These are phyloP conservation scores for Phytophthora palmivora DNA, from an alignment of 352 stramenopile species.

Conservation along the genomic window DNA sequence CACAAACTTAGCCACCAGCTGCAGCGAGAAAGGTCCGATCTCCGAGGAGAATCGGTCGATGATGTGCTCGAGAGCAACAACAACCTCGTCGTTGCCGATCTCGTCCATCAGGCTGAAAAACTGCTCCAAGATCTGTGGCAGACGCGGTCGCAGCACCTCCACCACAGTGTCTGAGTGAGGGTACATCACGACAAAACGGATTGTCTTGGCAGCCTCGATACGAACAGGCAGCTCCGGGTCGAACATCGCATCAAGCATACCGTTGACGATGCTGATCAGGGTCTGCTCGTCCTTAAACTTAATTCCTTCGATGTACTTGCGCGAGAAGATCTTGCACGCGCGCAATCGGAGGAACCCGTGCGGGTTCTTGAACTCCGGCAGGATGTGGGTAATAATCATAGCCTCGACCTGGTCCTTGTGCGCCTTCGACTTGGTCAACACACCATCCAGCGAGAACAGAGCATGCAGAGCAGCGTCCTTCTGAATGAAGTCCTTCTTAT, in stretches of 20 bases:
- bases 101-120: constrained; percentile 99
- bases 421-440: constrained; percentile 94
- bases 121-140: constrained; percentile 96
- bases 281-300: constrained; percentile 93
- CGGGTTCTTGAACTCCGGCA: constrained; percentile 96
- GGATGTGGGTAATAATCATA: constrained; percentile 94
- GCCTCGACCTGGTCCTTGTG: constrained; percentile 94
- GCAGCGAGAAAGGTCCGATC: constrained; percentile 93
- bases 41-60: constrained; percentile 97
- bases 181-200: constrained; percentile 90
- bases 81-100: constrained; percentile 98
- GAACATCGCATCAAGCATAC: constrained; percentile 90
- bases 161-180: constrained; percentile 83
- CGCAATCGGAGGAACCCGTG: constrained; percentile 95
- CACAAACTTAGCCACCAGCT: constrained; percentile 95
- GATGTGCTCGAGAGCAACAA: constrained; percentile 94
- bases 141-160: constrained; percentile 90
- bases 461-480: constrained; percentile 96
- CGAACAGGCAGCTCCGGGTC: constrained; percentile 97
- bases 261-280: constrained; percentile 77
- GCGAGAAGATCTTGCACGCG: constrained; percentile 97
- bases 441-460: constrained; percentile 93
- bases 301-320: constrained; percentile 93
- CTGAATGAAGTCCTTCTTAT: constrained; percentile 93
- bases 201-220: constrained; percentile 94